phyloP scores from a whole-genome alignment of 2,329 filamentous ascomycete genomes.

The Nemania diffusa region DNA sequence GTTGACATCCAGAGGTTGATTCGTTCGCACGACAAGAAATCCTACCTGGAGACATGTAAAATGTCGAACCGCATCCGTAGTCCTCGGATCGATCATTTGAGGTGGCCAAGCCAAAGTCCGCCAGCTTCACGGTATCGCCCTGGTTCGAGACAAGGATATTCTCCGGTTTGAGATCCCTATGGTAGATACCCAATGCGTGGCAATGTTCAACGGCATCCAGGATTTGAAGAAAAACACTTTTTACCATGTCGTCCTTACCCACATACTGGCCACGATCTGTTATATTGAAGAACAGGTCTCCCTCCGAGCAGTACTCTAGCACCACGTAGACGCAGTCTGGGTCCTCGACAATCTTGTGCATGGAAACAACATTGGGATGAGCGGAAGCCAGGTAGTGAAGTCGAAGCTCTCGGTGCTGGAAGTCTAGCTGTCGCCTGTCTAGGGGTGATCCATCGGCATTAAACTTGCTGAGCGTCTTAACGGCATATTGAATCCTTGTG shows the following conservation, averaged over 20 bases:
- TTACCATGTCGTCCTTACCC: conserved; percentile 88
- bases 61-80: conserved; percentile 97
- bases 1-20: conserved; percentile 37
- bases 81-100: conserved; percentile 85
- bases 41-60: conserved; percentile 99
- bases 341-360: conserved; percentile 93
- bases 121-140: conserved; percentile 91
- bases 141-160: conserved; percentile 93
- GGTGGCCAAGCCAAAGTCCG: conserved; percentile 96
- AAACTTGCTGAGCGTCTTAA: conserved; percentile 95
- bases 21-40: conserved; percentile 42
- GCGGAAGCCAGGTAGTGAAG: conserved; percentile 89
- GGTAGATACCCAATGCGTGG: conserved; percentile 93
- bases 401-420: conserved; percentile 92
- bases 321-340: conserved; percentile 95
- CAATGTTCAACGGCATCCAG: conserved; percentile 96
- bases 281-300: conserved; percentile 97
- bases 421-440: conserved; percentile 85
- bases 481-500: conserved; percentile 85
- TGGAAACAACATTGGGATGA: conserved; percentile 92
- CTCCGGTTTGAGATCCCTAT: conserved; percentile 97
- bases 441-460: conserved; percentile 76
- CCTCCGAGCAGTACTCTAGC: conserved; percentile 95
- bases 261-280: conserved; percentile 94
- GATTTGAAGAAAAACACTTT: conserved; percentile 91